Evolutionary conservation across 306 rosid genomes (phyloP).

Genomic region (Trifolium repens): DNA sequence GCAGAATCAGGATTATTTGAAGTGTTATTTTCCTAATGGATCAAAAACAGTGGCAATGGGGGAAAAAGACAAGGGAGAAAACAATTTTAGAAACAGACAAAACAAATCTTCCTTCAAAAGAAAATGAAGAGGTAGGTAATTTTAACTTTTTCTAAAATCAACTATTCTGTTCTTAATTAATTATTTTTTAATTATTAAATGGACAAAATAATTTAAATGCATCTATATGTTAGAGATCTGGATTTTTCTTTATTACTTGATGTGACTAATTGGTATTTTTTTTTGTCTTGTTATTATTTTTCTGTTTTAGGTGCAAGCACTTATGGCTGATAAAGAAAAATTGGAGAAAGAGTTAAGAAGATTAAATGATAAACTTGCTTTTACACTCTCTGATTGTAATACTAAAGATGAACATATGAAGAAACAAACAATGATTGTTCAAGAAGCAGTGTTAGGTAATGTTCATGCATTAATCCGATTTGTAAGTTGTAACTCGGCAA

Average conservation of each 20-base stretch:
- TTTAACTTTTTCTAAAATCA: not conserved
- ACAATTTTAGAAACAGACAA: conserved; percentile 52
- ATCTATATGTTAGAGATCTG: conserved; percentile 20
- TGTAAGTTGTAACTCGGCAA: not conserved
- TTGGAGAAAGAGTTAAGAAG: conserved; percentile 67
- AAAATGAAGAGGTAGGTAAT: conserved; percentile 68
- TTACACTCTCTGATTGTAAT: conserved; percentile 61
- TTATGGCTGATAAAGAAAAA: conserved; percentile 66
- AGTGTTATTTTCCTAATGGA: conserved; percentile 59
- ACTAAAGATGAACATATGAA: conserved; percentile 79
- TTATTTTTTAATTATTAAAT: conserved; percentile 22
- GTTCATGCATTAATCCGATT: not conserved
- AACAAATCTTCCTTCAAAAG: conserved; percentile 47
- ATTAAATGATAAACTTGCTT: conserved; percentile 70
- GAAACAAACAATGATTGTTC: conserved; percentile 72
- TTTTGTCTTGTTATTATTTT: not conserved
- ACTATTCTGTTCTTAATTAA: conserved; percentile 32
- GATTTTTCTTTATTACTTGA: conserved; percentile 7
- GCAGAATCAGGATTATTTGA: conserved; percentile 42
- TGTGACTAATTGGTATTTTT: not conserved
- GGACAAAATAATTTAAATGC: not conserved
- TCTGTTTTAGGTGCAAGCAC: conserved; percentile 51
- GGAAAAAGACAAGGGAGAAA: conserved; percentile 72
- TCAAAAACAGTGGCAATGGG: conserved; percentile 77
- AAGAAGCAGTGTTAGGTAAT: conserved; percentile 81